Evolutionary conservation across 202 grass and related monocot species (phyloP).

Genomic region (Schoenoplectus tabernaemontani): DNA sequence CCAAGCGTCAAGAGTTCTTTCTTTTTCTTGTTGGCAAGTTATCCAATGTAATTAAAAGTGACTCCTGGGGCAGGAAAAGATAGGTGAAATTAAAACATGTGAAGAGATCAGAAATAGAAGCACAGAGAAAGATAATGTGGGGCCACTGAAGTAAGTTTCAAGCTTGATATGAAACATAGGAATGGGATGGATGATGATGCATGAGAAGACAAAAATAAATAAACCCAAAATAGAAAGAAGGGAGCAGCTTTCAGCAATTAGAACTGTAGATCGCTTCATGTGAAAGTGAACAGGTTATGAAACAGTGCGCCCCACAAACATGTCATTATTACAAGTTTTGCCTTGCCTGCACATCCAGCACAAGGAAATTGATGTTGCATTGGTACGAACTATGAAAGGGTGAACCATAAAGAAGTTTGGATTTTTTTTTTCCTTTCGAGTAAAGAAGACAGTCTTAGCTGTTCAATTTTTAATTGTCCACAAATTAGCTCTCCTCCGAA

Average conservation of each 20-base stretch:
- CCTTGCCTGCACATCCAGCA: not conserved
- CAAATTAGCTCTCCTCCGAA: too few species aligned
- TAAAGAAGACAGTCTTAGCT: too few species aligned
- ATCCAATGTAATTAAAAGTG: not conserved
- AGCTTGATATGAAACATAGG: not conserved
- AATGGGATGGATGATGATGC: not conserved
- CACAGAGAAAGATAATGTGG: not conserved
- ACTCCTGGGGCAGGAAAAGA: not conserved
- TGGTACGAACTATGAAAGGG: not conserved
- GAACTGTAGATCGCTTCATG: slow-evolving; percentile 2
- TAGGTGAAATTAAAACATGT: not conserved
- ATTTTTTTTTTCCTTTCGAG: too few species aligned
- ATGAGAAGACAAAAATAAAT: not conserved
- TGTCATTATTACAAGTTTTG: not conserved
- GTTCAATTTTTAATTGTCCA: too few species aligned
- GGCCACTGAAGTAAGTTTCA: not conserved
- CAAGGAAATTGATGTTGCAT: not conserved
- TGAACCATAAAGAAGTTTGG: not conserved
- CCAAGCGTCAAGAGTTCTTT: not conserved
- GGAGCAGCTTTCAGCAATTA: slow-evolving; percentile 3
- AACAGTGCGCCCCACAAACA: not conserved
- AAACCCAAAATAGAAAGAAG: not conserved
- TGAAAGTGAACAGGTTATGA: slow-evolving; percentile 4
- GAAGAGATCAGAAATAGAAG: not conserved
- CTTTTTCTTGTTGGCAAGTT: not conserved